These are phyloP conservation scores for Neofusicoccum parvum DNA, from an alignment of 2,329 filamentous ascomycete genomes.

Conservation along the genomic window DNA sequence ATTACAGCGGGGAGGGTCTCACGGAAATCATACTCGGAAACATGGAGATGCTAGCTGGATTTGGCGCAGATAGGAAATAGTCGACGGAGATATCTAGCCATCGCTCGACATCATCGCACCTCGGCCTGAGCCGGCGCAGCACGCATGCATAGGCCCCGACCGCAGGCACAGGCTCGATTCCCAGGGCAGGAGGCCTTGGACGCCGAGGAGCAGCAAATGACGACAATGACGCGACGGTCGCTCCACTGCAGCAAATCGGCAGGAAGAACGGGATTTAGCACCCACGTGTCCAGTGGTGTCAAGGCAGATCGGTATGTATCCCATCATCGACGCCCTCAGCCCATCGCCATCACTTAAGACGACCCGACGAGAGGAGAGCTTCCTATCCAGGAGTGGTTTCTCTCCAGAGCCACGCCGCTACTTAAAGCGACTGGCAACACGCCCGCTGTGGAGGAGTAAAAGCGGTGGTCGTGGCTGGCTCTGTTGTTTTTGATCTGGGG, in stretches of 20 bases:
- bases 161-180: neutral
- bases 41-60: neutral
- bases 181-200: neutral
- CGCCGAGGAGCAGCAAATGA: neutral
- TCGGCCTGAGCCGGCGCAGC: neutral
- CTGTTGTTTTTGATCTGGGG: conserved; percentile 23
- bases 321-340: conserved; percentile 22
- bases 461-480: conserved; percentile 24
- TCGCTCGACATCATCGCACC: too few relatives aligned
- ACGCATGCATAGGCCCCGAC: neutral
- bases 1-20: neutral
- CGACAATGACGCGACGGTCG: neutral
- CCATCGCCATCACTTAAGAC: conserved; percentile 22
- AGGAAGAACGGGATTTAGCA: neutral
- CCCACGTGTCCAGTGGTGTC: neutral
- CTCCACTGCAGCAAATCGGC: neutral
- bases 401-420: conserved; percentile 22
- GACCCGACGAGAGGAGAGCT: conserved; percentile 21
- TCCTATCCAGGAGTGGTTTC: conserved; percentile 23
- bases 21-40: too few relatives aligned
- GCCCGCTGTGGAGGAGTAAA: conserved; percentile 21
- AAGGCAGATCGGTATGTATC: conserved; percentile 8
- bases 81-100: neutral
- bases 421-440: conserved; percentile 22
- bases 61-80: neutral